Base-by-base conservation (phyloP, 805 yeast genomes). In the Hemisphaericaspora nanyangensis region DNA sequence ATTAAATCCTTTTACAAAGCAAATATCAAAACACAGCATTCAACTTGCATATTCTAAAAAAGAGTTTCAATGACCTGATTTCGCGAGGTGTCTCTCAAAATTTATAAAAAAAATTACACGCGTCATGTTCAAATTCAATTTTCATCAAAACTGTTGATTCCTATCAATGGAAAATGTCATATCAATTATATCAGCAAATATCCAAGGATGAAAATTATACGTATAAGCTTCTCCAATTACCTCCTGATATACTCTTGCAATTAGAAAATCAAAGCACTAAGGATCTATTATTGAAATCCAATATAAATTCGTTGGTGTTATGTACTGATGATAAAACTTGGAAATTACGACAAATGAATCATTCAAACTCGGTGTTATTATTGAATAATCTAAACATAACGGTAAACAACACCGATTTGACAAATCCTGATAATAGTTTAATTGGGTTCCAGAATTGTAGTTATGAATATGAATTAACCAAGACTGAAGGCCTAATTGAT, bases 301-400 rank as follows among this genome's bases (percentile, higher is more conserved):
- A 17, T 40, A 38, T 7, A 46, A 46, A 22, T 46, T 57, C 20
- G 73, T 39, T 85, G 7, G 87, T 78, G 22, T 56, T 88, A 12
- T 82, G 90, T 42, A 76, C 91, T 1, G 48, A 61, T 3, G 47
- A 61, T 20, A 58, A 68, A 36, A 84, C 95, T 0, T 89, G 77
- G 76, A 66, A 69, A 32, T 50, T 89, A 13, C 70, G 87, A 37
- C 90, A 84, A 51, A 82, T 85, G 66, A 86, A 87, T 54, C 97
- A 91, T 58, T 85, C 96, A 6, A 89, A 91, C 57, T 76, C 91
- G 4, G 80, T 85, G n/a, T 56, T 88, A 48, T 44, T 89, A 17
- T 54, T 77, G 55, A 57, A 57, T 10, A 56, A 54, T 31, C 40
- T 50, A 52, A 45, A 41, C 17, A 36, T 42, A 5, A 35, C 40